phyloP scores from a whole-genome alignment of 2,329 filamentous ascomycete species.

The Alternaria postmessia region DNA sequence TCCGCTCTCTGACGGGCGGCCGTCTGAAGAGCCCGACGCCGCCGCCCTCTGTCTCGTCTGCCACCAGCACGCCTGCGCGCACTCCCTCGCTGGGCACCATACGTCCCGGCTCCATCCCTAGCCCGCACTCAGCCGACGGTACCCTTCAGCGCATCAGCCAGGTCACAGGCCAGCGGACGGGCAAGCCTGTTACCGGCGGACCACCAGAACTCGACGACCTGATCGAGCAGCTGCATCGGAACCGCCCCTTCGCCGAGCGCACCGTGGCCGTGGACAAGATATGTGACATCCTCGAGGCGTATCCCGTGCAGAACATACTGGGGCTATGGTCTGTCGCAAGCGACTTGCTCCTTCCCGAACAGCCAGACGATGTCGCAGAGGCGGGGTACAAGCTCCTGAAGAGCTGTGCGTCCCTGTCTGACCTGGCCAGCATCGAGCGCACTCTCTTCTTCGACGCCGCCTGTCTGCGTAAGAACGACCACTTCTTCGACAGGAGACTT shows the following conservation, averaged over 20 bases:
- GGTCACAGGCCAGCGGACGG: conserved; percentile 27
- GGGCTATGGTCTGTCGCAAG: conserved; percentile 49
- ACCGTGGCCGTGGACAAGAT: conserved; percentile 45
- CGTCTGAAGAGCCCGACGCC: conserved; percentile 47
- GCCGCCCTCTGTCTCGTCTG: conserved; percentile 41
- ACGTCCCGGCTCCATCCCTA: conserved; percentile 32
- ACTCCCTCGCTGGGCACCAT: conserved; percentile 38
- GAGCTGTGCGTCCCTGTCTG: conserved; percentile 43
- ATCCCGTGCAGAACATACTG: conserved; percentile 48
- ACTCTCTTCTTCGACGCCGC: conserved; percentile 51
- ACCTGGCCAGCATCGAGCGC: conserved; percentile 48
- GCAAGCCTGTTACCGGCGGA: conserved; percentile 41
- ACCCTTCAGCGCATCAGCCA: conserved; percentile 38
- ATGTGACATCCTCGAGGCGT: conserved; percentile 45
- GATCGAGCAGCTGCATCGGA: conserved; percentile 40
- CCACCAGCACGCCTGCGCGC: conserved; percentile 42
- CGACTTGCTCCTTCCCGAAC: conserved; percentile 47
- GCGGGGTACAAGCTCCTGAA: conserved; percentile 48
- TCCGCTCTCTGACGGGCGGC: conserved; percentile 47
- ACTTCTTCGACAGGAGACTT: conserved; percentile 44
- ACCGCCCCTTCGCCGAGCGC: conserved; percentile 38
- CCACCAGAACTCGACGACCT: conserved; percentile 48
- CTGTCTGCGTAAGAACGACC: conserved; percentile 35
- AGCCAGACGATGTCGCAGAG: conserved; percentile 43
- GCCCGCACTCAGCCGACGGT: conserved; percentile 37